A percentile compares a stretch with the other conserved stretches of the same genome.
Conservation (phyloP, 1,284 basidiomycete genomes). For the Naganishia cerealis region DNA sequence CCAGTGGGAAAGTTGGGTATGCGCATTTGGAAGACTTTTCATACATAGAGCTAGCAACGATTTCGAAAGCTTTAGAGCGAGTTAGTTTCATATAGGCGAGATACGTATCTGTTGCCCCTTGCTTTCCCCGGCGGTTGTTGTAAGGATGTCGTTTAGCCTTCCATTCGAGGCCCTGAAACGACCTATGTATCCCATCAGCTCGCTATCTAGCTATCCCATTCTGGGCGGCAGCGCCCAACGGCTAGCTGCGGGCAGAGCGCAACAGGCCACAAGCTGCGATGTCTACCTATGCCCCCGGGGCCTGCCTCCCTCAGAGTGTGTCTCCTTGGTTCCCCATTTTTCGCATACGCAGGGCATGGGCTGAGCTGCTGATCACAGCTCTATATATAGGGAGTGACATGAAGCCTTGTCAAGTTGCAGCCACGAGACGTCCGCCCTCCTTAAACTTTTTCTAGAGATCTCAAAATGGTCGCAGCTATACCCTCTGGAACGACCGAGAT, state of each 20-base stretch:
- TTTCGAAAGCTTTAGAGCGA: background rate
- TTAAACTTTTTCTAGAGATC: background rate
- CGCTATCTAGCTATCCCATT: background rate
- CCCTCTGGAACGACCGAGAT: constrained; percentile 24
- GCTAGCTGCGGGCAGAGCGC: background rate
- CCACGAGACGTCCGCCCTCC: background rate
- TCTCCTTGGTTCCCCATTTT: constrained; percentile 16
- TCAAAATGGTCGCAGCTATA: constrained; percentile 31
- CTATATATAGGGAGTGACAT: background rate
- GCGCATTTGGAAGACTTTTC: no score
- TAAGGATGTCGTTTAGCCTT: constrained; percentile 4
- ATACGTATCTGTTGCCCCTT: constrained; percentile 26
- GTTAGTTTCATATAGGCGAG: background rate
- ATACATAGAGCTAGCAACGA: background rate
- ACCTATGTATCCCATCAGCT: background rate
- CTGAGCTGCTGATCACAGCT: background rate
- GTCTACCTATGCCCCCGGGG: background rate
- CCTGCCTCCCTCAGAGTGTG: background rate
- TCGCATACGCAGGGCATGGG: background rate
- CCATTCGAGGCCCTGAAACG: constrained; percentile 3
- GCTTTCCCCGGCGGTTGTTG: constrained; percentile 24
- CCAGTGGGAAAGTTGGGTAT: background rate
- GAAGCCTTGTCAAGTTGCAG: background rate
- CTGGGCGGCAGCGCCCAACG: background rate
- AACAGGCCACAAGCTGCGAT: background rate